A percentile compares a stretch with the other conserved stretches of the same genome.
Evolutionary conservation across 2,329 filamentous ascomycete species (phyloP).

Genomic region (Fusarium sulawesiense): DNA sequence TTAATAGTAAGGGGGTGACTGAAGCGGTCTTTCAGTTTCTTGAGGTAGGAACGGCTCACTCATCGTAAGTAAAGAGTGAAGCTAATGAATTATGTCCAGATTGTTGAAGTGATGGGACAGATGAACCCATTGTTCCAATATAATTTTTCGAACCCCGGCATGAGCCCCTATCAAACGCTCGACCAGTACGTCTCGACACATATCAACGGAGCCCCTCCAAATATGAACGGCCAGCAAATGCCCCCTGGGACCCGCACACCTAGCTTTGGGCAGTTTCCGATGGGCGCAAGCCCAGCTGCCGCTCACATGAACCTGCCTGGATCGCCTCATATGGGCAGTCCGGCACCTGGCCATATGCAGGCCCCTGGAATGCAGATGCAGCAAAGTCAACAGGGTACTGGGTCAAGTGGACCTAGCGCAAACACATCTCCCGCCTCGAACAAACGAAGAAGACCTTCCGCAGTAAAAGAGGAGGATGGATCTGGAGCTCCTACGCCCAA

Average conservation of each 20-base stretch:
- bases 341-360: slow-evolving; percentile 71
- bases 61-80: slow-evolving; percentile 34
- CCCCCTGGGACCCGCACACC: slow-evolving; percentile 64
- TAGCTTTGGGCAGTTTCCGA: slow-evolving; percentile 66
- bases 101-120: slow-evolving; percentile 74
- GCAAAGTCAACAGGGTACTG: slow-evolving; percentile 75
- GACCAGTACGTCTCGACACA: slow-evolving; percentile 67
- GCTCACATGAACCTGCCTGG: slow-evolving; percentile 71
- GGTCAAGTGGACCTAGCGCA: slow-evolving; percentile 73
- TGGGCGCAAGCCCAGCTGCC: slow-evolving; percentile 70
- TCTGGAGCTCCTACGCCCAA: slow-evolving; percentile 62
- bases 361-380: slow-evolving; percentile 75
- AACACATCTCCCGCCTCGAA: slow-evolving; percentile 73
- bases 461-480: slow-evolving; percentile 67
- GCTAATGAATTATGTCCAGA: slow-evolving; percentile 54
- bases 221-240: slow-evolving; percentile 62
- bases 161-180: slow-evolving; percentile 68
- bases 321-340: slow-evolving; percentile 70
- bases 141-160: slow-evolving; percentile 64
- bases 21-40: slow-evolving; percentile 72
- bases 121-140: slow-evolving; percentile 73
- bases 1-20: slow-evolving; percentile 71
- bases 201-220: slow-evolving; percentile 55
- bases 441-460: slow-evolving; percentile 68
- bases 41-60: slow-evolving; percentile 60